Percentiles rank a stretch among this genome's conserved stretches.
Evolutionary conservation across 2,329 filamentous ascomycete genomes (phyloP).

Genomic region (Epichloe scottii): DNA sequence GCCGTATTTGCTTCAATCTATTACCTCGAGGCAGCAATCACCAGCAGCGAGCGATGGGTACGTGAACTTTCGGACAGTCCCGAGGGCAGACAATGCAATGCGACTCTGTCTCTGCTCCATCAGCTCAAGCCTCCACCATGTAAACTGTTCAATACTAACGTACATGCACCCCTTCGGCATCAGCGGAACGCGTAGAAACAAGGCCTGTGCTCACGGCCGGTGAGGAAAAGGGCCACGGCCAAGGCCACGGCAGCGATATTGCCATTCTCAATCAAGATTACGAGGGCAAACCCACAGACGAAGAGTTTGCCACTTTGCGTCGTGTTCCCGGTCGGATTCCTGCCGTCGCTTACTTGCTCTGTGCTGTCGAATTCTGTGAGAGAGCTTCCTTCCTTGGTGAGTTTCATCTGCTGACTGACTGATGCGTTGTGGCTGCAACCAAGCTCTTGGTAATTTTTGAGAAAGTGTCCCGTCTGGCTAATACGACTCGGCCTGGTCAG

Average conservation of each 20-base stretch:
- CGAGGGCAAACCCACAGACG: slow-evolving; percentile 36
- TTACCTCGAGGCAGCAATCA: background rate
- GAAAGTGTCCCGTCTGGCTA: background rate
- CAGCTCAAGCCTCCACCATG: background rate
- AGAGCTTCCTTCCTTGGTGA: slow-evolving; percentile 48
- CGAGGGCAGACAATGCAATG: no score
- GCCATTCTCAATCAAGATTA: slow-evolving; percentile 11
- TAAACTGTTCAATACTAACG: background rate
- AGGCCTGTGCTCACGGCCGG: no score
- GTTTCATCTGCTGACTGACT: no score
- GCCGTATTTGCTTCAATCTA: background rate
- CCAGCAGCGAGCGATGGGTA: background rate
- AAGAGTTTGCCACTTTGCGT: slow-evolving; percentile 38
- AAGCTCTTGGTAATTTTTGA: no score
- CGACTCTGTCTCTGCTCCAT: background rate
- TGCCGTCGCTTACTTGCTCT: slow-evolving; percentile 41
- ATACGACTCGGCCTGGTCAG: background rate
- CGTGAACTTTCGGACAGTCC: background rate
- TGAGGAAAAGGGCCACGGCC: background rate
- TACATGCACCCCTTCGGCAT: background rate
- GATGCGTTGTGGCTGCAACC: no score
- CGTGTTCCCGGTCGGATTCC: slow-evolving; percentile 41
- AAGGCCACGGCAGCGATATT: slow-evolving; percentile 2
- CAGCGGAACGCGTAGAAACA: background rate
- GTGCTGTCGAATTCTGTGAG: slow-evolving; percentile 47